Evolutionary conservation across 2,329 filamentous ascomycete genomes (phyloP).

Genomic region (Aureobasidium sp.): DNA sequence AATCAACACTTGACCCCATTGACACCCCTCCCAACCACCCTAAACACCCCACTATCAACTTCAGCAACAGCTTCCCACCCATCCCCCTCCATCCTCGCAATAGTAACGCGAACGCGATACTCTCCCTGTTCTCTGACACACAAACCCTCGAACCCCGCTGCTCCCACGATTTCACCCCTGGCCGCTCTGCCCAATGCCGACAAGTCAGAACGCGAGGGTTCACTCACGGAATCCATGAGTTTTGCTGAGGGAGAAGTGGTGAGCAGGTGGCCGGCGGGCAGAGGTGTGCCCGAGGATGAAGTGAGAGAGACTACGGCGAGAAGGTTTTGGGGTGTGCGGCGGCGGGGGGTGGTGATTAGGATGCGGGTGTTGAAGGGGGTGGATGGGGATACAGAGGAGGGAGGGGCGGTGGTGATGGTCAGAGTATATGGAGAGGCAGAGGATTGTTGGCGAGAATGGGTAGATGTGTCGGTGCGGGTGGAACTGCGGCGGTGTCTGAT

Average conservation of each 20-base stretch:
- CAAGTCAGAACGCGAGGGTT: not conserved
- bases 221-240: not conserved
- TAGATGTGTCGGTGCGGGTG: not conserved
- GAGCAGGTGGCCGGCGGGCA: conserved; percentile 4
- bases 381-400: not conserved
- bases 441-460: not conserved
- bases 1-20: not conserved
- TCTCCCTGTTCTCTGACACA: not conserved
- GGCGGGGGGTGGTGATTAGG: not conserved
- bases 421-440: not conserved
- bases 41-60: not conserved
- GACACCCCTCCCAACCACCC: not conserved
- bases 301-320: conserved; percentile 1
- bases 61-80: conserved; percentile 1
- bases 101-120: not conserved
- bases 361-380: not conserved
- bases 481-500: not conserved
- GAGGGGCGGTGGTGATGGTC: not conserved
- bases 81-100: not conserved
- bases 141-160: not conserved
- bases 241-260: not conserved
- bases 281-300: not conserved
- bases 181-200: not conserved
- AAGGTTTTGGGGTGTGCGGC: not conserved
- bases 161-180: not conserved